Conservation (phyloP, 139 green algal genomes). For the Deuterostichococcus epilithicus region DNA sequence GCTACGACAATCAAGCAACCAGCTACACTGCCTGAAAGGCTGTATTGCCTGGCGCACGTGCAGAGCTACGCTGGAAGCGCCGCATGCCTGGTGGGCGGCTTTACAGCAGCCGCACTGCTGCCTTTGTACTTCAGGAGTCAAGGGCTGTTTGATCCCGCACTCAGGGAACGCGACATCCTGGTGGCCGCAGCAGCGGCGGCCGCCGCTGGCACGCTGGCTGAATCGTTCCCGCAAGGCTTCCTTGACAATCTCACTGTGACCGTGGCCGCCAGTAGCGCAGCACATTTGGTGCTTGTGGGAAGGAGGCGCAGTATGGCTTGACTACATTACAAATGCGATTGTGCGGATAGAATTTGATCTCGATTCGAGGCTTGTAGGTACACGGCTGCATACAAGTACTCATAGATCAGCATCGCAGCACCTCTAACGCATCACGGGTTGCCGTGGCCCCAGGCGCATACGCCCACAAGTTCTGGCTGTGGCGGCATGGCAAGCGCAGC, state of each 20-base stretch:
- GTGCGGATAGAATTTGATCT: no score
- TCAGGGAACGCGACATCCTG: no score
- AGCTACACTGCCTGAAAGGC: background rate
- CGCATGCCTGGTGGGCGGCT: constrained; percentile 24
- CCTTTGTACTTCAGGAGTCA: background rate
- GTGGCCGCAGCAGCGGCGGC: constrained; percentile 2
- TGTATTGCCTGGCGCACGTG: background rate
- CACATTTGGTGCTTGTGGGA: constrained; percentile 18
- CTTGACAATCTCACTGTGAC: constrained; percentile 18
- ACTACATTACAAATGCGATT: background rate
- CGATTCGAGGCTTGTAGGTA: no score
- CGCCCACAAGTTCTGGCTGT: no score
- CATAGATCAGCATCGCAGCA: no score
- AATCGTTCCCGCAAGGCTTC: constrained; percentile 15
- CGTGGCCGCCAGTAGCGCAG: background rate
- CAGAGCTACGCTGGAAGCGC: constrained; percentile 4
- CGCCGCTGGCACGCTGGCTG: constrained; percentile 9
- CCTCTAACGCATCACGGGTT: no score
- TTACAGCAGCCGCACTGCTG: constrained; percentile 3
- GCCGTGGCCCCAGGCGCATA: no score
- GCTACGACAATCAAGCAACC: no score
- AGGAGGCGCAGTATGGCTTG: background rate
- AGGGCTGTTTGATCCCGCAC: no score
- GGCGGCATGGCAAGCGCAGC: no score
- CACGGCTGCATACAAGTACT: no score